These are phyloP conservation scores for Antrodiella citrinella DNA, from an alignment of 768 basidiomycete genomes.

Conservation along the genomic window DNA sequence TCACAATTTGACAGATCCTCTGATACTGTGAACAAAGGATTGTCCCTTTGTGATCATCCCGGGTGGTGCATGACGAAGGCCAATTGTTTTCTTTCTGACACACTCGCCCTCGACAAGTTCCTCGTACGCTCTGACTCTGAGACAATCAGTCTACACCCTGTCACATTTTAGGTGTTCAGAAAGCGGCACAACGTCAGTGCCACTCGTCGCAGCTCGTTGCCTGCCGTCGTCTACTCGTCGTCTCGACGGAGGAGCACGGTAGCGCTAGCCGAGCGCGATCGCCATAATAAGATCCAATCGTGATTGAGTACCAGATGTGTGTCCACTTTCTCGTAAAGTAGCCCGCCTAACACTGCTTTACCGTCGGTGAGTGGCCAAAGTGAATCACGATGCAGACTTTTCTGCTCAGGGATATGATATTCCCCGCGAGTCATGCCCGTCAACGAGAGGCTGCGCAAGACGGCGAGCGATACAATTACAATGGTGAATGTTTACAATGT, in stretches of 20 bases:
- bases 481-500: too few relatives aligned
- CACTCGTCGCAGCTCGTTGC: not conserved
- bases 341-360: too few relatives aligned
- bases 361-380: too few relatives aligned
- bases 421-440: too few relatives aligned
- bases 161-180: not conserved
- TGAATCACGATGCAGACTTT: too few relatives aligned
- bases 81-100: not conserved
- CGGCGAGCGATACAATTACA: too few relatives aligned
- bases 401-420: too few relatives aligned
- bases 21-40: not conserved
- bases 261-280: not conserved
- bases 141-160: not conserved
- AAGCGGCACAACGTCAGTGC: not conserved
- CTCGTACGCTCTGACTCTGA: not conserved
- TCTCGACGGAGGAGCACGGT: not conserved
- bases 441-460: too few relatives aligned
- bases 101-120: not conserved
- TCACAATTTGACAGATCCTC: not conserved
- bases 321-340: too few relatives aligned
- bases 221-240: not conserved
- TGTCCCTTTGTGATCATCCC: too few relatives aligned
- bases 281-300: not conserved
- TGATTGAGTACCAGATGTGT: too few relatives aligned
- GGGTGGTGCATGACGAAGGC: too few relatives aligned